A percentile compares a stretch with the other conserved stretches of the same genome.
phyloP scores from a whole-genome alignment of 2,329 filamentous ascomycete species.

The Akanthomyces muscarius region DNA sequence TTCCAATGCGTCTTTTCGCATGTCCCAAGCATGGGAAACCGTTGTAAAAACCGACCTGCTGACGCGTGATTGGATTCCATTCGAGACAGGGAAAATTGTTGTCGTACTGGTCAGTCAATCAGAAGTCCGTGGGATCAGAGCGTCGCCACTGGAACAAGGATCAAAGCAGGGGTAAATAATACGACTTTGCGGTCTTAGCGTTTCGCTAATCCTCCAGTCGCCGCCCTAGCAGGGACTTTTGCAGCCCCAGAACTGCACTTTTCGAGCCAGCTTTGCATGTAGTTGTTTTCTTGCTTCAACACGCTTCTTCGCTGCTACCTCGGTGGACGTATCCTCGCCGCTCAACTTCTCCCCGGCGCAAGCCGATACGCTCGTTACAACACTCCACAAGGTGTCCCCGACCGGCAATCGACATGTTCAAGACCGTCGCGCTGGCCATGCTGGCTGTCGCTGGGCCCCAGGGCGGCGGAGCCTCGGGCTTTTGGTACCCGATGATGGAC shows the following conservation, averaged over 20 bases:
- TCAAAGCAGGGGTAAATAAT: not conserved
- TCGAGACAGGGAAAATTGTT: not conserved
- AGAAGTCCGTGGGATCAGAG: not conserved
- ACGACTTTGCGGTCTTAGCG: not conserved
- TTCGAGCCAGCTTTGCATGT: not conserved
- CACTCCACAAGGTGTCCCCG: not conserved
- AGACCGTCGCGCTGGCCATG: slow-evolving; percentile 6
- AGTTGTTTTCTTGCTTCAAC: not conserved
- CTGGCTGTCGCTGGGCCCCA: slow-evolving; percentile 1
- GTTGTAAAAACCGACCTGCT: no score
- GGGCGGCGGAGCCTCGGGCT: slow-evolving; percentile 20
- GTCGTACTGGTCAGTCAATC: not conserved
- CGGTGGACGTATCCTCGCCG: not conserved
- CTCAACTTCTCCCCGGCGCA: not conserved
- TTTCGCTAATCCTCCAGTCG: not conserved
- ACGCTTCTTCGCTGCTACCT: not conserved
- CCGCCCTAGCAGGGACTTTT: slow-evolving; percentile 2
- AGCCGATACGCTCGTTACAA: not conserved
- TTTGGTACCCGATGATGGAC: slow-evolving; percentile 42
- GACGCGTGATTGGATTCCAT: not conserved
- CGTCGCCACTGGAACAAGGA: not conserved
- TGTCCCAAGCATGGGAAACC: not conserved
- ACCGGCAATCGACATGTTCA: not conserved
- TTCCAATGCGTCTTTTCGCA: not conserved
- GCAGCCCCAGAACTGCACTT: not conserved